Conservation (phyloP, 2,329 filamentous ascomycete species). For the Diaporthe humulicola region DNA sequence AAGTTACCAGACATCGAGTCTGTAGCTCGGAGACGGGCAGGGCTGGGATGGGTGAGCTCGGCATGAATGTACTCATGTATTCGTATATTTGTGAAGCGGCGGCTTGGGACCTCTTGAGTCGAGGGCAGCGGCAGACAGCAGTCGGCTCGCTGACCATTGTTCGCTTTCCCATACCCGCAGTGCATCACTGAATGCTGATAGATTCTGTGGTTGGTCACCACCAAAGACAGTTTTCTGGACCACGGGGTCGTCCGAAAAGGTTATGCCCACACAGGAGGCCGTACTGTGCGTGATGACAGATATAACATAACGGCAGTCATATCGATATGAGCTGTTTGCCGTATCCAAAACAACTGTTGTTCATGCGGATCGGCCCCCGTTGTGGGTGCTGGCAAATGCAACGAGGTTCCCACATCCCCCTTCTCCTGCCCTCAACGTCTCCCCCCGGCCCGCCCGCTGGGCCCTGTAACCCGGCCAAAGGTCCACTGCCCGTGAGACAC, state of each 20-base stretch:
- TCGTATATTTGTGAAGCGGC: neutral
- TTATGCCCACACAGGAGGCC: neutral
- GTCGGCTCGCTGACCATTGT: neutral
- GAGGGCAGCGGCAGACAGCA: neutral
- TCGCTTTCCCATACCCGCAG: neutral
- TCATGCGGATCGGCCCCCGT: slow-evolving; percentile 14
- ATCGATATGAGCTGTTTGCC: slow-evolving; percentile 7
- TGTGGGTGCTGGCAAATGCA: slow-evolving; percentile 19
- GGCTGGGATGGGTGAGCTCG: neutral
- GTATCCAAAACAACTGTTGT: neutral
- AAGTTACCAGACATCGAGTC: neutral
- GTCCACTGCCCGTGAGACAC: neutral
- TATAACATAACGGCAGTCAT: slow-evolving; percentile 8
- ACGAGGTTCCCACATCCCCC: neutral
- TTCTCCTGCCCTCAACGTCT: neutral
- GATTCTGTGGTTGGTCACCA: neutral
- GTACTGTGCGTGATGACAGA: slow-evolving; percentile 11
- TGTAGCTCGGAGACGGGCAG: neutral
- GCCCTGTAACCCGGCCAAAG: neutral
- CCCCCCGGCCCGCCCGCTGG: neutral
- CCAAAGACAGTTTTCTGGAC: neutral
- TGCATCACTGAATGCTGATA: neutral
- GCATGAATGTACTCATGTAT: neutral
- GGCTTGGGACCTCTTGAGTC: neutral
- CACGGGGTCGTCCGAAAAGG: neutral